phyloP scores from a whole-genome alignment of 2,329 filamentous ascomycete species.

The Xylariomycetidae sp. region DNA sequence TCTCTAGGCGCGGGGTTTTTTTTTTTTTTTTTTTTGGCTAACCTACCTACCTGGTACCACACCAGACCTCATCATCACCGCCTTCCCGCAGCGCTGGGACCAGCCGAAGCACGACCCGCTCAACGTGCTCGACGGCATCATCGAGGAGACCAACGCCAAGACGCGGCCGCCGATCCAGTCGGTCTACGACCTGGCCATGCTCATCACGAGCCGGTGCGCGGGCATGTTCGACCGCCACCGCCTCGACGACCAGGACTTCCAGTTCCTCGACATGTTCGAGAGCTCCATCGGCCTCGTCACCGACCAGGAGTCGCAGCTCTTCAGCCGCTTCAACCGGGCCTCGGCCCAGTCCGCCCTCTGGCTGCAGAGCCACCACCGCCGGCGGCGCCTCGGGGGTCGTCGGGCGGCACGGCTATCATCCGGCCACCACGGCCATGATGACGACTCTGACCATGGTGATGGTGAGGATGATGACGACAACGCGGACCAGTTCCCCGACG shows the following conservation, averaged over 20 bases:
- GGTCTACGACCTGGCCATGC: constrained; percentile 58
- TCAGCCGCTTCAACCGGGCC: constrained; percentile 54
- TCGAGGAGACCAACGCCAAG: constrained; percentile 62
- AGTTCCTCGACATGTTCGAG: constrained; percentile 66
- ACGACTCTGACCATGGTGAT: not conserved
- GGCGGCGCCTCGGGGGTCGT: constrained; percentile 14
- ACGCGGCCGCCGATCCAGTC: constrained; percentile 54
- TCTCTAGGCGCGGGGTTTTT: not conserved
- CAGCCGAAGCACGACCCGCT: constrained; percentile 59
- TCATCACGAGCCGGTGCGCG: constrained; percentile 56
- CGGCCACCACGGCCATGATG: too few relatives aligned
- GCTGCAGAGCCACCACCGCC: constrained; percentile 33
- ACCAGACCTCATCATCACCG: constrained; percentile 53
- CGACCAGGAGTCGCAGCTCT: constrained; percentile 53
- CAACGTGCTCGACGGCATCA: constrained; percentile 58
- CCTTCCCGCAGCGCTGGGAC: constrained; percentile 54
- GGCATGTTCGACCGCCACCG: constrained; percentile 57
- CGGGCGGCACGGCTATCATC: too few relatives aligned
- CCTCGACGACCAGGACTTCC: constrained; percentile 54
- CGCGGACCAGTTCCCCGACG: constrained; percentile 42
- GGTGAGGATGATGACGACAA: not conserved
- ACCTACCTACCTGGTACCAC: not conserved
- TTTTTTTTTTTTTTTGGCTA: not conserved
- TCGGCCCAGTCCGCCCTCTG: constrained; percentile 52
- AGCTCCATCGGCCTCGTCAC: constrained; percentile 53